Evolutionary conservation across 140 eudicot genomes (phyloP).

Genomic region (Oenanthe javanica): DNA sequence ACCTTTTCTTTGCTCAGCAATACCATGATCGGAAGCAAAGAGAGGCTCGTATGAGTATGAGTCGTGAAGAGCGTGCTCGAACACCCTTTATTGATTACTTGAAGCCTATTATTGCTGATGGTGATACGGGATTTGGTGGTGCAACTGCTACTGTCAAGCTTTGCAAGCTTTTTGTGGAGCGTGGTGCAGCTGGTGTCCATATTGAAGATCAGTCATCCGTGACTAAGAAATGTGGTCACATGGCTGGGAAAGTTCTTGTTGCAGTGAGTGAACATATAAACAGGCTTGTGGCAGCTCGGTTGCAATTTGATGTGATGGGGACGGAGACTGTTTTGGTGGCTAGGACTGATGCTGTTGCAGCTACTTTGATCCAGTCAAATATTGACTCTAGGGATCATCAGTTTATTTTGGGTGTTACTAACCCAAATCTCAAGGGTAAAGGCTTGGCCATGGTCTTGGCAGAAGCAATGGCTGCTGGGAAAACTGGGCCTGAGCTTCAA

Average conservation of each 20-base stretch:
- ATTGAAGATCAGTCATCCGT: conserved; percentile 95
- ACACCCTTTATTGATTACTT: conserved; percentile 71
- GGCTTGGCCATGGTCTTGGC: conserved; percentile 49
- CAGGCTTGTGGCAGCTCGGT: conserved; percentile 73
- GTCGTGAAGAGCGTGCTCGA: conserved; percentile 65
- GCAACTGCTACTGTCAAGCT: conserved; percentile 93
- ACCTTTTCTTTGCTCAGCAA: conserved; percentile 76
- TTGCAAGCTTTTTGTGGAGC: conserved; percentile 91
- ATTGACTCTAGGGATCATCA: conserved; percentile 84
- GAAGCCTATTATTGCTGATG: conserved; percentile 93
- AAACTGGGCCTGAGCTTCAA: conserved; percentile 71
- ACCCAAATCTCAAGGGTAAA: conserved; percentile 59
- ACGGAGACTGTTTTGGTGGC: conserved; percentile 82
- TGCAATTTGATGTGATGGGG: conserved; percentile 91
- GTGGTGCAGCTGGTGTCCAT: conserved; percentile 96
- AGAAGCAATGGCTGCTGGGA: conserved; percentile 73
- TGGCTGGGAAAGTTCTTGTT: conserved; percentile 94
- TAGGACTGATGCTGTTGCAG: conserved; percentile 86
- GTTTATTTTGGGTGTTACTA: conserved; percentile 70
- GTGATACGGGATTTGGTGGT: conserved; percentile 97
- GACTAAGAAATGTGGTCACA: conserved; percentile 92
- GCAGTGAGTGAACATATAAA: conserved; percentile 75
- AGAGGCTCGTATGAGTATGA: conserved; percentile 90
- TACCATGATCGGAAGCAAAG: conserved; percentile 89
- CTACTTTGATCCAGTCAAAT: conserved; percentile 75